Conservation (phyloP, 192 early-diverging fungal genomes). For the Backusella liffmaniae region DNA sequence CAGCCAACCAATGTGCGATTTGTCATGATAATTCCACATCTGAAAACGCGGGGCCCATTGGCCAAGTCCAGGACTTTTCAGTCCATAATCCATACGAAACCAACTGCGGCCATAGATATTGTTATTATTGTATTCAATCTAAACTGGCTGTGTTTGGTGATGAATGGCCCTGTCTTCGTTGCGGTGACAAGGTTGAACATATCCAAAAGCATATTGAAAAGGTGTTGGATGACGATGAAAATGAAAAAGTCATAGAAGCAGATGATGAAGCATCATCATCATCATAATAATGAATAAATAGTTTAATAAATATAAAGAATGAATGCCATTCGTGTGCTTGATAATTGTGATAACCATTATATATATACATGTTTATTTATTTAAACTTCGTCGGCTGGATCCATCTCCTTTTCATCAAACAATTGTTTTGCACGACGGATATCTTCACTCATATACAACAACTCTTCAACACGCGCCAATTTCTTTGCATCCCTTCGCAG, state of each 20-base stretch:
- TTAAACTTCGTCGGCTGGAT: constrained; percentile 20
- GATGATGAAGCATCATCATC: background rate
- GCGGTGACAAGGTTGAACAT: constrained; percentile 61
- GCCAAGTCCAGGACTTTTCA: constrained; percentile 28
- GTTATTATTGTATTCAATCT: constrained; percentile 88
- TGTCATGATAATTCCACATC: constrained; percentile 59
- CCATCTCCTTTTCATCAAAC: constrained; percentile 54
- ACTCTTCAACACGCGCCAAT: constrained; percentile 78
- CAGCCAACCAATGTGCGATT: constrained; percentile 73
- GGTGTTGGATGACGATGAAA: constrained; percentile 33
- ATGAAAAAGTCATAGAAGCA: background rate
- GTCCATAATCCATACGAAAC: constrained; percentile 76
- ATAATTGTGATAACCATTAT: background rate
- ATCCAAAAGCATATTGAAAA: constrained; percentile 50
- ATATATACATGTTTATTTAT: background rate
- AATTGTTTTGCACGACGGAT: constrained; percentile 64
- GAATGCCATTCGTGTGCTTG: background rate
- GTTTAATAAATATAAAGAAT: background rate
- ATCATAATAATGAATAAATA: background rate
- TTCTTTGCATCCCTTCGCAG: constrained; percentile 80
- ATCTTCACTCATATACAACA: constrained; percentile 77
- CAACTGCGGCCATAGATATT: constrained; percentile 83
- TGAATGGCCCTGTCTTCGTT: constrained; percentile 77
- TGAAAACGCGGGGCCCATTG: constrained; percentile 28
- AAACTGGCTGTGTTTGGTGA: constrained; percentile 69